Base-by-base conservation (phyloP, 2,329 filamentous ascomycete genomes). In the Fusarium torulosum region DNA sequence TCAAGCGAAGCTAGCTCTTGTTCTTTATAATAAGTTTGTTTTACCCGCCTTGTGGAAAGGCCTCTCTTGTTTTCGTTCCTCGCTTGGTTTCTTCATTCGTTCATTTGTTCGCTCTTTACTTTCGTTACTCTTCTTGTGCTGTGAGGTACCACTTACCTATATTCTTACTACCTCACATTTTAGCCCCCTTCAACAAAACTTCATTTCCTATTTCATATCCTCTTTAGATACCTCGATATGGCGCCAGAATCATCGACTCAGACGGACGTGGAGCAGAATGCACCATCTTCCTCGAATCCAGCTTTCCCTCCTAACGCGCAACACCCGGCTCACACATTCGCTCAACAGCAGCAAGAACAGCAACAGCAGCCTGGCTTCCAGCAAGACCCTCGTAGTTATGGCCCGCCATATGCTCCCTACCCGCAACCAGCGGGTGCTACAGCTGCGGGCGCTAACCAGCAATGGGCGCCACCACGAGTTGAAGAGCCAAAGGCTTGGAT, bases 301-400 rank as follows among this genome's bases (percentile, higher is more conserved):
- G 31, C 66, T 9, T 43, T 60, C 8, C 65, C 67, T 44, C 52
- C 59, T 21, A 37, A 45, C 21, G 53, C 70, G 15, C 69, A 70
- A 27, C 49, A 57, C 25, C 45, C 66, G 17, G 27, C 59, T 6
- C 50, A 59, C 17, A 58, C 51, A 3, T 66, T 49, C 23, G 52
- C 6, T 45, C 68, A 51, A 29, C 52, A 60, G 20, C 55, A 60
- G 19, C 50, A 53, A 20, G 46, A 53, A 11, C 42, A 54, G 10
- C 68, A 64, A 21, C 61, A 61, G 52, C 65, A 56, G 35, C 59
- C 61, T 20, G 53, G 66, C 20, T 69, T 56, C 15, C 66, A 71
- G 49, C 63, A 71, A 33, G 68, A 64, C 19, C 72, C 74, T 47
- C 59, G 57, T 21, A 53, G 70, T n/a, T 75, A 75, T 42, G 73